Evolutionary conservation across 139 green algal species (phyloP).

Genomic region (Mychonastes homosphaera): DNA sequence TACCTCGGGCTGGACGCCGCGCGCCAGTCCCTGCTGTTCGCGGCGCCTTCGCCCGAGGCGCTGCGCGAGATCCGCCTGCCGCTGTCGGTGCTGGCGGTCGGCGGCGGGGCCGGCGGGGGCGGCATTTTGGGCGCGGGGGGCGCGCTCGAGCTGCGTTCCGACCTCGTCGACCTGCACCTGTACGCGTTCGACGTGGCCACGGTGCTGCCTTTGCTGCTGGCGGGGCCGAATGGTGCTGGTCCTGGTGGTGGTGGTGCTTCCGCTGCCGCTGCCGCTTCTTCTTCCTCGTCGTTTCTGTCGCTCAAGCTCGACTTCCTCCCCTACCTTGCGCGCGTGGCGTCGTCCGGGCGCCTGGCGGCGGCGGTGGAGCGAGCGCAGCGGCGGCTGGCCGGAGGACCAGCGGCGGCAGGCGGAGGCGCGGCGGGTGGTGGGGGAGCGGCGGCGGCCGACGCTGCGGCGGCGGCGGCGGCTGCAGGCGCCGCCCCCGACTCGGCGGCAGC

Average conservation of each 20-base stretch:
- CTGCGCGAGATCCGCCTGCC: conserved; percentile 43
- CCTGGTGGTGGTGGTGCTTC: not conserved
- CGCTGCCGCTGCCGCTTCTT: conserved; percentile 9
- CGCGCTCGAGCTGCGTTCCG: conserved; percentile 7
- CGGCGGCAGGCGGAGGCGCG: too few relatives aligned
- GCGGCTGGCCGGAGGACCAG: too few relatives aligned
- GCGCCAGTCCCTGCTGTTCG: conserved; percentile 53
- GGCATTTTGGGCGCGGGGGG: conserved; percentile 12
- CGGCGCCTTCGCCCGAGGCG: conserved; percentile 31
- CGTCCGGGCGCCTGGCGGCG: too few relatives aligned
- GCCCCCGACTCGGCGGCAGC: too few relatives aligned
- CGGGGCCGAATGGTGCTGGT: not conserved
- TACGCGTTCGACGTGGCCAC: conserved; percentile 32
- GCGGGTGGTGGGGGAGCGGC: too few relatives aligned
- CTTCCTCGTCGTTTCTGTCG: too few relatives aligned
- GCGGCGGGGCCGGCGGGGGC: too few relatives aligned
- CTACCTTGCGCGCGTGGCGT: conserved; percentile 9
- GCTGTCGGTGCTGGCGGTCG: conserved; percentile 22
- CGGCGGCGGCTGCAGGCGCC: too few relatives aligned
- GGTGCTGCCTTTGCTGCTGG: not conserved
- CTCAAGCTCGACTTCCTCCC: conserved; percentile 26
- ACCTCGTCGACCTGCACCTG: conserved; percentile 41
- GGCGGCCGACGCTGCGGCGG: too few relatives aligned
- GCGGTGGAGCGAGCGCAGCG: too few relatives aligned
- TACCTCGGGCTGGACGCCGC: conserved; percentile 58